Evolutionary conservation across 164 flowering plant genomes (phyloP).

Genomic region (Liquidambar formosana): DNA sequence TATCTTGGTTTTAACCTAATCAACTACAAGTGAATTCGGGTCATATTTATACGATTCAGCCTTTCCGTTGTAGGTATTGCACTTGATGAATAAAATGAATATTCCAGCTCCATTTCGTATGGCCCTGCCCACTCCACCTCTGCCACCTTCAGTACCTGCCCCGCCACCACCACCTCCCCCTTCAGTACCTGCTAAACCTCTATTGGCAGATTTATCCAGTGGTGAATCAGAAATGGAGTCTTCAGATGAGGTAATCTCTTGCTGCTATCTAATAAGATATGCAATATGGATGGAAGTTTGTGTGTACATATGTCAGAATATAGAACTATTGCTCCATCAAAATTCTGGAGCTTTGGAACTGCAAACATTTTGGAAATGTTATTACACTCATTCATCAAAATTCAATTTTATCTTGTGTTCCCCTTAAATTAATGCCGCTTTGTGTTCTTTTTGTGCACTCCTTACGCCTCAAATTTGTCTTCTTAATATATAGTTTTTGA

Average conservation of each 20-base stretch:
- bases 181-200: constrained; percentile 35
- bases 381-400: not conserved
- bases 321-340: not conserved
- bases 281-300: too few relatives aligned
- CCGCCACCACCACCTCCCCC: constrained; percentile 49
- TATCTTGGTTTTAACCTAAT: not conserved
- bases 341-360: constrained; percentile 3
- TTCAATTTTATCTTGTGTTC: not conserved
- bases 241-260: constrained; percentile 72
- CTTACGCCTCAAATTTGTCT: not conserved
- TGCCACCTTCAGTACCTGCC: constrained; percentile 61
- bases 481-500: not conserved
- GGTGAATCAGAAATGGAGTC: constrained; percentile 92
- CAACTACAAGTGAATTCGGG: not conserved
- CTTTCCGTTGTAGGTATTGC: constrained; percentile 65
- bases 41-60: not conserved
- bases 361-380: not conserved
- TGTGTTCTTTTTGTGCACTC: not conserved
- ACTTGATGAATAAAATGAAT: constrained; percentile 99
- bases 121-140: constrained; percentile 92
- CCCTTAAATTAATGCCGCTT: not conserved
- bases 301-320: not conserved
- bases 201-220: constrained; percentile 57
- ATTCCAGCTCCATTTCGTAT: constrained; percentile 95
- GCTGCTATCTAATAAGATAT: not conserved